Conservation (phyloP, 73 alveolate genomes). For the Paramecium tetraurelia region DNA sequence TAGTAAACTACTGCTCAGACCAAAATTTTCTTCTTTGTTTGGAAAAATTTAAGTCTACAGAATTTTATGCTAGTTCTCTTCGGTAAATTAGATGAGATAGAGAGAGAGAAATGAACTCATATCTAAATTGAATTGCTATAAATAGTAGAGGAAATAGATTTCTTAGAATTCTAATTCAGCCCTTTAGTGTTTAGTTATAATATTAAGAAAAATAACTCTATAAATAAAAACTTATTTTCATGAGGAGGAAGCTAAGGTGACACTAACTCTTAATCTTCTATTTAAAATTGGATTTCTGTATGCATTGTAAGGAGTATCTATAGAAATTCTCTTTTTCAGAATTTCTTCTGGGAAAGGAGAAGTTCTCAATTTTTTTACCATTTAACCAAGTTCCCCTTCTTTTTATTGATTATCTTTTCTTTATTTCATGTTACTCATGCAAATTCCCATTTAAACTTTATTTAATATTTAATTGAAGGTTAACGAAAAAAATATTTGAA, state of each 20-base stretch:
- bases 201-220: not conserved
- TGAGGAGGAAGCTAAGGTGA: not conserved
- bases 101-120: not conserved
- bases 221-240: not conserved
- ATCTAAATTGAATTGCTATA: not conserved
- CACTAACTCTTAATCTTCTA: not conserved
- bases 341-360: not conserved
- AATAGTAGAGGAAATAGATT: not conserved
- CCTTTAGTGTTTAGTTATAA: not conserved
- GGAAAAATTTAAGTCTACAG: not conserved
- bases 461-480: not conserved
- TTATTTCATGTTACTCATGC: not conserved
- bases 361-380: not conserved
- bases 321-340: not conserved
- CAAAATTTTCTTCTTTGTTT: not conserved
- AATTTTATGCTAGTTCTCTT: not conserved
- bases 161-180: not conserved
- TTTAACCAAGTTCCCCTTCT: not conserved
- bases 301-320: not conserved
- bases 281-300: conserved; percentile 1
- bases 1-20: not conserved
- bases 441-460: not conserved
- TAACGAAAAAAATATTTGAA: not conserved
- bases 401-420: not conserved
- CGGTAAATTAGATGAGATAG: not conserved